Percentiles rank a stretch among this genome's conserved stretches.
Evolutionary conservation across 2,329 filamentous ascomycete species (phyloP).

Genomic region (Pestalotiopsis sp.): DNA sequence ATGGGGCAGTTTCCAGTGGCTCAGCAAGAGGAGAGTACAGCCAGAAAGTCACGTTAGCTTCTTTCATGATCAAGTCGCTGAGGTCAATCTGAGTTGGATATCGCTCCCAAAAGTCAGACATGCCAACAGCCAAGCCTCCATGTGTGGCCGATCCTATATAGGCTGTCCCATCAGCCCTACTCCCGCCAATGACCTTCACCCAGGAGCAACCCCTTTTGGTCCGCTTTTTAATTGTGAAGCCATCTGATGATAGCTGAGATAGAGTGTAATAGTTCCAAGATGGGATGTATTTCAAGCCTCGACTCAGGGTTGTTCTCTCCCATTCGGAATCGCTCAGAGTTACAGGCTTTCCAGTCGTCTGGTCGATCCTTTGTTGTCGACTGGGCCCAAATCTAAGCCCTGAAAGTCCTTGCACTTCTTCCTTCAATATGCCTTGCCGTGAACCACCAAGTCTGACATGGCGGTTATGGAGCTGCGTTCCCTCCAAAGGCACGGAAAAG

Average conservation of each 20-base stretch:
- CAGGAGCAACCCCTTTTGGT: neutral
- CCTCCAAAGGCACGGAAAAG: neutral
- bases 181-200: neutral
- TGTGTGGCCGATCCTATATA: neutral
- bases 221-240: neutral
- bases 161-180: neutral
- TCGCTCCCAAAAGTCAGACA: slow-evolving; percentile 1
- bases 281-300: neutral
- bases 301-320: neutral
- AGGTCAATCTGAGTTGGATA: slow-evolving; percentile 1
- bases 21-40: slow-evolving; percentile 1
- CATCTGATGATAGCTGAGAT: neutral
- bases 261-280: neutral
- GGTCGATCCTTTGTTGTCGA: neutral
- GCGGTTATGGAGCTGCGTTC: neutral
- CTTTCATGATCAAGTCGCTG: neutral
- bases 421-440: neutral
- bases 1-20: neutral
- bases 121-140: neutral
- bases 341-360: neutral
- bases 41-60: neutral
- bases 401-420: neutral
- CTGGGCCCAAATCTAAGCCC: neutral
- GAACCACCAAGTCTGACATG: neutral
- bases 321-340: neutral